Evolutionary conservation across 202 grass and related monocot genomes (phyloP), one percentile per base, ranked within the genome.

Genomic region (Hordeum pubiflorum): DNA sequence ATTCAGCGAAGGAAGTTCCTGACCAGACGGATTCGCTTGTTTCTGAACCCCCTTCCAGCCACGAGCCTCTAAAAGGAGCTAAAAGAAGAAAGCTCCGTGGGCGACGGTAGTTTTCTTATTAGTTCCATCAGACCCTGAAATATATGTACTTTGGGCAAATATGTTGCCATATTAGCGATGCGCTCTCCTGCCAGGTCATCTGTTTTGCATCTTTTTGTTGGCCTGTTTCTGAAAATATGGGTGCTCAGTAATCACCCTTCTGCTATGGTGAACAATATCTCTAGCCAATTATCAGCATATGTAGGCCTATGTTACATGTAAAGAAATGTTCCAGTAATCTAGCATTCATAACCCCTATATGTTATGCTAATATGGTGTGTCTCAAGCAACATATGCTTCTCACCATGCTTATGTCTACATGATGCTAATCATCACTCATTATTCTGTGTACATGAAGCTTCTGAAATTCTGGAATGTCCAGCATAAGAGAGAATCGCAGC

Each of bases 11-110:
- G 76, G 81, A 84, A 70, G 81, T 75, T 24, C 14, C 77, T 80
- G 77, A 63, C 11, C 14, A 57, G 26, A 41, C 69, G 23, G 83
- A 75, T 62, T 83, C 84, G 58, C 69, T 80, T 75, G 41, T 24
- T 46, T 43, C 75, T 64, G 79, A 77, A 72, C 38, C 58, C 6
- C 38, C 68, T 62, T 62, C 55, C 12, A 40, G 67, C 24, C 37
- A 67, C 23, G 68, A 84, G n/a, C 54, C 80, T 71, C 76, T 60
- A 27, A 86, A 83, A 69, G 80, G 83, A 29, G 80, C 88, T n/a
- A 79, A 86, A 75, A 75, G 80, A 40, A 89, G 88, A 63, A 89
- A 89, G 43, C 80, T 82, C 40, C 61, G 52, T 54, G 75, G 79
- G 10, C 13, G 83, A 10, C 59, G 60, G 68, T 82, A 86, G 83